Percentiles rank a stretch among this genome's conserved stretches.
These are phyloP conservation scores for Auricularia heimuer DNA, from an alignment of 768 basidiomycete species.

Conservation along the genomic window DNA sequence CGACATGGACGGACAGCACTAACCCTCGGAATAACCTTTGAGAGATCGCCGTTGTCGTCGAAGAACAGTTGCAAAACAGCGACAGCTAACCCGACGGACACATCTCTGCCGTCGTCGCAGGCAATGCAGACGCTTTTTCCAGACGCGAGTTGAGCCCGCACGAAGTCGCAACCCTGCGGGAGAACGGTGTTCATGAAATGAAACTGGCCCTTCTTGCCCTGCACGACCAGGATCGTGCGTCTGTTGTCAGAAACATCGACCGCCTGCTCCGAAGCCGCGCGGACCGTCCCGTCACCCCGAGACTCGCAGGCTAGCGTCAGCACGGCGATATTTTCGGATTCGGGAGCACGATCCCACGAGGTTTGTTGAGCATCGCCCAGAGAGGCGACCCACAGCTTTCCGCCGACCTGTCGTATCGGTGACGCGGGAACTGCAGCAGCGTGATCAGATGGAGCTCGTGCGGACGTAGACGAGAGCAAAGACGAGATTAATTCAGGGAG, in stretches of 20 bases:
- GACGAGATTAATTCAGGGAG: constrained; percentile 37
- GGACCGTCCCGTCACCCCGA: too few relatives aligned
- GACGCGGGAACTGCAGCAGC: neutral
- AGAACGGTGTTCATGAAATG: constrained; percentile 40
- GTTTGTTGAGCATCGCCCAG: neutral
- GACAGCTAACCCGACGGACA: constrained; percentile 53
- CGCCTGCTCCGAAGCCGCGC: too few relatives aligned
- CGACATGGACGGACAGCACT: too few relatives aligned
- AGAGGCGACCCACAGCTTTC: constrained; percentile 2
- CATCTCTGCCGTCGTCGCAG: constrained; percentile 51
- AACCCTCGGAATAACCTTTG: neutral
- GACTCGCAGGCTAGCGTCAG: too few relatives aligned
- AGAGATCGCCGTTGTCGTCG: constrained; percentile 36
- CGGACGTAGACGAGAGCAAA: neutral
- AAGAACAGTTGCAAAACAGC: constrained; percentile 51
- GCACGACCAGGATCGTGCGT: neutral
- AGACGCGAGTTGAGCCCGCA: constrained; percentile 27
- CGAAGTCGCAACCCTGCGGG: constrained; percentile 39
- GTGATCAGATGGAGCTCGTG: constrained; percentile 9
- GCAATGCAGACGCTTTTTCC: constrained; percentile 36
- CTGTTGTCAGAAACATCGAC: too few relatives aligned
- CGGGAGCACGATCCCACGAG: too few relatives aligned
- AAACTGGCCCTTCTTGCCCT: constrained; percentile 46
- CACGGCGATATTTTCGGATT: too few relatives aligned
- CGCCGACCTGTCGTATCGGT: constrained; percentile 9